Conservation (phyloP, 164 flowering plant genomes). For the Nymphaea thermarum region DNA sequence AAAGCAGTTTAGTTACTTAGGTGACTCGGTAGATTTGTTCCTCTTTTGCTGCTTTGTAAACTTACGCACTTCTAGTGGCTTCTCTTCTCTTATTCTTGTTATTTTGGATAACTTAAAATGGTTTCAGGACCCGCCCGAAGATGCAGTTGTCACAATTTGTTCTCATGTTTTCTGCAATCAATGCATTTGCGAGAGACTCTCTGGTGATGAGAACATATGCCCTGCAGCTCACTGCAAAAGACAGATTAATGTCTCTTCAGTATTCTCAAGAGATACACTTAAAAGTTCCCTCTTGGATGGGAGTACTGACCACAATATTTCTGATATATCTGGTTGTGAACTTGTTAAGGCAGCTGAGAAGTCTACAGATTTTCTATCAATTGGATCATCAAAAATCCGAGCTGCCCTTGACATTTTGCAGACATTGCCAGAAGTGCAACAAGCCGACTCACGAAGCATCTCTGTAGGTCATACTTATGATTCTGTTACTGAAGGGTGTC, state of each 20-base stretch:
- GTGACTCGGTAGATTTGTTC: no score
- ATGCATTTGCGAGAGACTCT: constrained; percentile 67
- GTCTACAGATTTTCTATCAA: constrained; percentile 9
- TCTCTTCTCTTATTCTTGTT: no score
- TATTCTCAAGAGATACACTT: constrained; percentile 55
- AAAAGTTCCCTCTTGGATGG: constrained; percentile 28
- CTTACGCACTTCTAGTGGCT: no score
- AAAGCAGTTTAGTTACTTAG: no score
- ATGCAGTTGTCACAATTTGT: constrained; percentile 76
- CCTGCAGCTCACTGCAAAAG: constrained; percentile 57
- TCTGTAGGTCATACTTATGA: constrained; percentile 7
- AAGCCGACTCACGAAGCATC: constrained; percentile 2
- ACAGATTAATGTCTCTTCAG: constrained; percentile 39
- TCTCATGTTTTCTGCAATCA: constrained; percentile 91
- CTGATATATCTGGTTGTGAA: constrained; percentile 17
- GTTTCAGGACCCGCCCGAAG: constrained; percentile 85
- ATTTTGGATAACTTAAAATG: background rate
- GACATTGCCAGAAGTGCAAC: constrained; percentile 36
- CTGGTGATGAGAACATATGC: constrained; percentile 68
- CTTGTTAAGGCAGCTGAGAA: constrained; percentile 20
- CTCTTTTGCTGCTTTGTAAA: no score
- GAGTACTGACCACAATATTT: constrained; percentile 18
- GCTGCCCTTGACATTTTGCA: constrained; percentile 66
- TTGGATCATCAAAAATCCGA: constrained; percentile 66
- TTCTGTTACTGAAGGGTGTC: constrained; percentile 6